Base-by-base conservation (phyloP, 2,329 filamentous ascomycete species). In the Lachnellula subtilissima region DNA sequence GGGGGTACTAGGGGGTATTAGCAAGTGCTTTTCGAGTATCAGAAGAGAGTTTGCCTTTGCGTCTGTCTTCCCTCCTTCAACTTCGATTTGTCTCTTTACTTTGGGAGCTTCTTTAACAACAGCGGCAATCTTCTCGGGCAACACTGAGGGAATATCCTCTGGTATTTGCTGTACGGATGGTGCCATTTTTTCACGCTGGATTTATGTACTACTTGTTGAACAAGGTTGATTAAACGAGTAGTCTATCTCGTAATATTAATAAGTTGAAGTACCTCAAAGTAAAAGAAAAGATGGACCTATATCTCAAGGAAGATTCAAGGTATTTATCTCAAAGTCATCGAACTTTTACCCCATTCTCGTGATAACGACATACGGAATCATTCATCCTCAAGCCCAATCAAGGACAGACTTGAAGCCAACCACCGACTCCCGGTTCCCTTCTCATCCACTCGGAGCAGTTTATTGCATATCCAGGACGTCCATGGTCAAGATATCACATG, bases 1-100 rank as follows among this genome's bases (percentile, higher is more conserved):
- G 76, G 2, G 85, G 85, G 61, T 88, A 91, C 66, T 82, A 23
- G 25, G 1, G 32, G 35, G 2, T 45, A 37, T 48, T 48, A 51
- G 35, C n/a, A 23, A 17, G 42, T 45, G 28, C 49, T 32, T 9
- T 9, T 46, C 7, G 43, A 48, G 40, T 36, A 32, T 8, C 3
- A 14, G 15, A 32, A 28, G 36, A 35, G 22, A 28, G 15, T 28
- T 11, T 40, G 56, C 61, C 48, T 53, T 61, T 32, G 61, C 60
- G 39, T 55, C 55, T 12, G 61, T 63, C 25, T 58, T 64, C 3
- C 61, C 63, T 40, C 58, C 63, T 50, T 64, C 60, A 9, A 57
- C 45, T 11, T 64, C 60, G 19, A 62, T 64, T 54, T 63, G 58
- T 50, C 57, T 54, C 40, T 60, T 59, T 11, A 62, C 53, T 42